Evolutionary conservation across 768 basidiomycete genomes (phyloP), one percentile per base, ranked within the genome.

Genomic region (Suillus clintonianus): DNA sequence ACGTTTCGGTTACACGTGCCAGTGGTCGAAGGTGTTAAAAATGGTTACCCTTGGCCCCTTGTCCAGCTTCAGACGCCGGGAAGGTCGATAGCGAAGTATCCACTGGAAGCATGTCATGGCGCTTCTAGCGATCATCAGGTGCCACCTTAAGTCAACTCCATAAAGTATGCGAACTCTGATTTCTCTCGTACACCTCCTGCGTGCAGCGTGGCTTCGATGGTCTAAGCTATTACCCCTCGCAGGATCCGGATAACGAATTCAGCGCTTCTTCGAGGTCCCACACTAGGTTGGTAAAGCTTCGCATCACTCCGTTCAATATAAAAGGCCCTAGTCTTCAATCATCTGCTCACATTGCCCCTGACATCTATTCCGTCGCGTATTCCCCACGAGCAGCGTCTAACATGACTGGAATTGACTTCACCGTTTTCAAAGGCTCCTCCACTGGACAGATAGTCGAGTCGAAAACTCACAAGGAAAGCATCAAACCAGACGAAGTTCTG

Each of bases 371-470:
- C 22, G 47, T 24, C 47, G 22, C 10, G 13, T 5, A 10, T 47
- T 39, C 56, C 17, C 5, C 2, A 57, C 37, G 24, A 1, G 10
- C 37, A 24, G 22, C n/a, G 10, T 30, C 56, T 19, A 30, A 27
- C 7, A 62, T 68, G 60, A 42, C 74, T 27, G 41, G 68, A 37
- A 34, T 76, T 3, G 60, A 75, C 41, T 71, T 73, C 62, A 74
- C 70, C 32, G 70, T 70, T 0, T 77, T 70, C 73, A 78, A 77
- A 37, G 76, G 77, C 3, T 65, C 70, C 22, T 13, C 13, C 13
- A 59, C 48, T 0, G 70, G 74, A 17, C 60, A 60, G 43, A 68
- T 71, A 53, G 39, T 73, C 48, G 58, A 73, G 61, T 55, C 65
- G 39, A 60, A 24, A 9, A 65, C 57, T 0, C 67, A 64, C 62